Conservation (phyloP, 257 asterid species). For the Solanum dulcamara region DNA sequence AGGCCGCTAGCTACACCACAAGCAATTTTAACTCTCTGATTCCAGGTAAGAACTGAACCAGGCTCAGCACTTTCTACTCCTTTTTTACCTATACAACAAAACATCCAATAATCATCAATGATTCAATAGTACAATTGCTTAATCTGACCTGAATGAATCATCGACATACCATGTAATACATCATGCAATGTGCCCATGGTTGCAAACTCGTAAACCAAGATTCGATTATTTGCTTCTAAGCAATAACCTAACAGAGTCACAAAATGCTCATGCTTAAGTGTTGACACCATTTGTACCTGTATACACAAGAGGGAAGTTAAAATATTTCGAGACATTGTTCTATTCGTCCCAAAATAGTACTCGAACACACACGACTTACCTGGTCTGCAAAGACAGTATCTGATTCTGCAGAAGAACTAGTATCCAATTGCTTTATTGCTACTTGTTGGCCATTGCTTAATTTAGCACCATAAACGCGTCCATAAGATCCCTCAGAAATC, state of each 20-base stretch:
- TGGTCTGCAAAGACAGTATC: constrained; percentile 49
- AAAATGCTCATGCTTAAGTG: constrained; percentile 60
- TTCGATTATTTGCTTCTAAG: constrained; percentile 45
- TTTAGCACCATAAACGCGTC: constrained; percentile 51
- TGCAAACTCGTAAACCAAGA: constrained; percentile 69
- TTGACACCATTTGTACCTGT: constrained; percentile 58
- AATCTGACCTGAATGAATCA: background rate
- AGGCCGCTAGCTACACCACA: constrained; percentile 79
- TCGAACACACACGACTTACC: constrained; percentile 10
- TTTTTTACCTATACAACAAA: constrained; percentile 41
- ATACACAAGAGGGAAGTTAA: background rate
- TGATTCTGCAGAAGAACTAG: constrained; percentile 41
- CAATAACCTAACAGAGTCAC: constrained; percentile 65
- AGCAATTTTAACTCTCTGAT: constrained; percentile 68
- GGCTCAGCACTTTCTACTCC: constrained; percentile 87
- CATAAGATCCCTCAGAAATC: constrained; percentile 79
- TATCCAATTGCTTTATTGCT: constrained; percentile 66
- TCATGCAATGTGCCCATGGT: constrained; percentile 77
- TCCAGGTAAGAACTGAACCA: constrained; percentile 67
- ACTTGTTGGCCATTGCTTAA: constrained; percentile 33
- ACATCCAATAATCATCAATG: background rate
- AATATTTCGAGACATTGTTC: background rate
- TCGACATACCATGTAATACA: constrained; percentile 54
- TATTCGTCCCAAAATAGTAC: background rate
- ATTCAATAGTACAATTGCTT: background rate